phyloP scores from a whole-genome alignment of 2,329 filamentous ascomycete genomes.

The Alternaria sp. region DNA sequence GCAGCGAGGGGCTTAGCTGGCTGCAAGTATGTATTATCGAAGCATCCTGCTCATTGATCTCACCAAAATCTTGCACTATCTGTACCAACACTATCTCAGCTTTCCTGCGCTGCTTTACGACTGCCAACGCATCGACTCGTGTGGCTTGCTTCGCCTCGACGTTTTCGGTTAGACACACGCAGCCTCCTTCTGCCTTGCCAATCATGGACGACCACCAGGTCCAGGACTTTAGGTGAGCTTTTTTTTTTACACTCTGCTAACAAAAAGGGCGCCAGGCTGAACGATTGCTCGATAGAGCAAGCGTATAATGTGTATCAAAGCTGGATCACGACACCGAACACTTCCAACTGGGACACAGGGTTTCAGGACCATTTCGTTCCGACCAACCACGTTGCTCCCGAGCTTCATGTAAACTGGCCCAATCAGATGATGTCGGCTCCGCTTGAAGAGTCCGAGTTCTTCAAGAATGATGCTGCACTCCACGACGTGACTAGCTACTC shows the following conservation, averaged over 20 bases:
- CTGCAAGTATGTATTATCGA: neutral
- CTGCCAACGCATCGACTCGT: neutral
- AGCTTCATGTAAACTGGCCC: no score
- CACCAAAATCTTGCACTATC: neutral
- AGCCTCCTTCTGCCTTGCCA: neutral
- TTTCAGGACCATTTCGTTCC: neutral
- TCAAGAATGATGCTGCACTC: no score
- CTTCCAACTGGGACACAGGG: neutral
- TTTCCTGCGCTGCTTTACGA: slow-evolving; percentile 3
- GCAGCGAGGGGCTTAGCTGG: neutral
- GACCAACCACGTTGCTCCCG: neutral
- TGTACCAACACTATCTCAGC: neutral
- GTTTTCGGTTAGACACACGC: neutral
- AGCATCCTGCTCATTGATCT: neutral
- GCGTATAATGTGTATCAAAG: neutral
- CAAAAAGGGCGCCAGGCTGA: no score
- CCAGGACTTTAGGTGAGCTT: neutral
- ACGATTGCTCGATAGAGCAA: no score
- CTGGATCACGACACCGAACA: neutral
- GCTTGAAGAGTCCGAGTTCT: neutral
- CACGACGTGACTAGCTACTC: no score
- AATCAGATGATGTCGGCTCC: accelerated
- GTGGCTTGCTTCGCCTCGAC: neutral
- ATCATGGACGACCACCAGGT: neutral
- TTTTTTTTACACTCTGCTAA: slow-evolving; percentile 12